Conservation (phyloP, 345 rosid species). For the Litchi chinensis region DNA sequence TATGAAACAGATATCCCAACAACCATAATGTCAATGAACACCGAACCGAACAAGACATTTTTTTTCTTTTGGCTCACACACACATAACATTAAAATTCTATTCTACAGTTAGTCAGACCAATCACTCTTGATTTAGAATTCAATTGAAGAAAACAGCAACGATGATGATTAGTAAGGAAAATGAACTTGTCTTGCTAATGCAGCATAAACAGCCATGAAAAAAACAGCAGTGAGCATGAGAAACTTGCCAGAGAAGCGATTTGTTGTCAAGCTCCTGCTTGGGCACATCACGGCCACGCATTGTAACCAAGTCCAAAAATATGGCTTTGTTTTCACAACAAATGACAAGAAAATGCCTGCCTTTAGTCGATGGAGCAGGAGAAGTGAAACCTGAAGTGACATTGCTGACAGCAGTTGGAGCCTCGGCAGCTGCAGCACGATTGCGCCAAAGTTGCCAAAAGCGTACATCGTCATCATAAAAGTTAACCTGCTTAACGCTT, state of each 20-base stretch:
- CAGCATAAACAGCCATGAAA: not conserved
- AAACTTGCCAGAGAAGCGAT: constrained; percentile 81
- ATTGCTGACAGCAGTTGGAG: constrained; percentile 81
- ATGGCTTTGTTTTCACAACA: constrained; percentile 97
- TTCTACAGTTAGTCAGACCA: not conserved
- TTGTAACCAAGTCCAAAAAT: constrained; percentile 92
- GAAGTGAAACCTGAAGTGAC: constrained; percentile 83
- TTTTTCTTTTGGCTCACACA: not conserved
- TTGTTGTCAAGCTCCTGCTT: constrained; percentile 96
- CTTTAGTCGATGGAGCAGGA: constrained; percentile 89
- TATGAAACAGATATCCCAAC: not conserved
- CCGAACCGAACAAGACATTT: not conserved
- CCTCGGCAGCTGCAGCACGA: constrained; percentile 94
- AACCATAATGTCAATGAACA: not conserved
- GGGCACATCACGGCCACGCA: constrained; percentile 98
- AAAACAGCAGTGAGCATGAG: constrained; percentile 10
- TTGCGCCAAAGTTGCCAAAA: constrained; percentile 97
- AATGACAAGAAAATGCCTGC: constrained; percentile 93
- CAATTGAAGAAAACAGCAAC: not conserved
- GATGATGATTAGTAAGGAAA: not conserved
- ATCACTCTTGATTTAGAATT: not conserved
- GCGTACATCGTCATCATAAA: constrained; percentile 93
- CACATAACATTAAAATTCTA: not conserved
- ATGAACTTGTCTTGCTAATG: not conserved
- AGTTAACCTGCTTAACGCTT: constrained; percentile 95